These are phyloP conservation scores for Chiua virens DNA, from an alignment of 768 basidiomycete genomes.

Conservation along the genomic window DNA sequence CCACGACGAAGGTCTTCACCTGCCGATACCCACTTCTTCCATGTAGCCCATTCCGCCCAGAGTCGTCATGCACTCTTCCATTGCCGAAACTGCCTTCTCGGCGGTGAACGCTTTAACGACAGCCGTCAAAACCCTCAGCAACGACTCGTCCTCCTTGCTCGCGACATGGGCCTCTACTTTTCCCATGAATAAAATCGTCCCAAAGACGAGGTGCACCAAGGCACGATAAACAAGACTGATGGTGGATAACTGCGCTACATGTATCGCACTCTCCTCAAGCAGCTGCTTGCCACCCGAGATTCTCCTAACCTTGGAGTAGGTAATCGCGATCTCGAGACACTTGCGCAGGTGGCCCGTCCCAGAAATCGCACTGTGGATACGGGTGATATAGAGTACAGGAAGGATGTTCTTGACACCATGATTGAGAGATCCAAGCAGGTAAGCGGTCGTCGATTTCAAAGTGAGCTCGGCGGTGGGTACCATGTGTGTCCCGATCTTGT, in stretches of 20 bases:
- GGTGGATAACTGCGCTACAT: constrained; percentile 63
- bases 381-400: constrained; percentile 76
- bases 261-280: constrained; percentile 55
- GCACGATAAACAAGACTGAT: constrained; percentile 65
- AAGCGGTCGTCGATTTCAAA: constrained; percentile 56
- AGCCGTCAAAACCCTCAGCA: constrained; percentile 67
- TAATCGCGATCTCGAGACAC: constrained; percentile 62
- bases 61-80: constrained; percentile 74
- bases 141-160: constrained; percentile 44
- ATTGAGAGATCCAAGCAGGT: constrained; percentile 57
- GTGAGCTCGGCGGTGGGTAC: constrained; percentile 77
- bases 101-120: constrained; percentile 70
- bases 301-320: constrained; percentile 59
- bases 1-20: constrained; percentile 30
- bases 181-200: constrained; percentile 57
- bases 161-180: constrained; percentile 58
- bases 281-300: constrained; percentile 52
- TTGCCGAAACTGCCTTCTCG: constrained; percentile 58
- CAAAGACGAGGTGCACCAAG: constrained; percentile 61
- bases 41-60: constrained; percentile 82
- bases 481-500: constrained; percentile 74
- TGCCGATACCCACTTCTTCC: constrained; percentile 75
- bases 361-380: constrained; percentile 60
- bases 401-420: constrained; percentile 67
- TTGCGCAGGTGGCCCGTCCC: constrained; percentile 59